These are phyloP conservation scores for Cutaneotrichosporon sp. DNA, from an alignment of 1,284 basidiomycete genomes.

Conservation along the genomic window DNA sequence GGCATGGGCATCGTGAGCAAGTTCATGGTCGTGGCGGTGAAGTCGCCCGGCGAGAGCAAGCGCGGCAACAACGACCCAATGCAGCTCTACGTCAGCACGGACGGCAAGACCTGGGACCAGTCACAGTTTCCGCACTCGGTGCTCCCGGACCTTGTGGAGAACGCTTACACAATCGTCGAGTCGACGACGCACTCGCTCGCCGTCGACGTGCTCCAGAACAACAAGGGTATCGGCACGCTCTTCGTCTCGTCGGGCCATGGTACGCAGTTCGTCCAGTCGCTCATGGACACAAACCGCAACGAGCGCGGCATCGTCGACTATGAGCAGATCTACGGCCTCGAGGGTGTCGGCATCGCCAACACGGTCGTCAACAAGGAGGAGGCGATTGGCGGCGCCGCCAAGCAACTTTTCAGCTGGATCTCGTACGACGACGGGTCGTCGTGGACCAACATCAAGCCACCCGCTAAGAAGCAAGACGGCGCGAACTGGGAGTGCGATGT, in stretches of 20 bases:
- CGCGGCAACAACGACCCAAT: constrained; percentile 23
- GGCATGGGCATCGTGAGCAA: constrained; percentile 89
- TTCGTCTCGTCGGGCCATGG: constrained; percentile 95
- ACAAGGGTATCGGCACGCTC: constrained; percentile 76
- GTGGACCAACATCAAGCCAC: constrained; percentile 73
- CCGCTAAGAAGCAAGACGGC: constrained; percentile 64
- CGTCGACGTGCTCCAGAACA: constrained; percentile 85
- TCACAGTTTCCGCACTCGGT: constrained; percentile 54
- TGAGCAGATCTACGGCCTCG: constrained; percentile 87
- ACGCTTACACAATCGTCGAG: constrained; percentile 92
- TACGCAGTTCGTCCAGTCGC: constrained; percentile 88
- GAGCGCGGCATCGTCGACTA: constrained; percentile 87
- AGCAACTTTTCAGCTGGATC: constrained; percentile 73
- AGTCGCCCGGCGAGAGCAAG: neutral
- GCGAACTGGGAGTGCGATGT: constrained; percentile 65
- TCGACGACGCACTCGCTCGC: constrained; percentile 88
- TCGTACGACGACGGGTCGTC: constrained; percentile 90
- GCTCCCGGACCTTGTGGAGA: constrained; percentile 43
- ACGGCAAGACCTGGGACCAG: constrained; percentile 70
- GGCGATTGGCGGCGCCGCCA: constrained; percentile 66
- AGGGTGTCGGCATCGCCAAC: constrained; percentile 91
- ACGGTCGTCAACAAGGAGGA: constrained; percentile 78
- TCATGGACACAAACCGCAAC: constrained; percentile 89
- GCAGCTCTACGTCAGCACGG: constrained; percentile 79
- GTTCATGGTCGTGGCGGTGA: constrained; percentile 78